Base-by-base conservation (phyloP, 1,139 yeast genomes). In the Yamadazyma blattariae region DNA sequence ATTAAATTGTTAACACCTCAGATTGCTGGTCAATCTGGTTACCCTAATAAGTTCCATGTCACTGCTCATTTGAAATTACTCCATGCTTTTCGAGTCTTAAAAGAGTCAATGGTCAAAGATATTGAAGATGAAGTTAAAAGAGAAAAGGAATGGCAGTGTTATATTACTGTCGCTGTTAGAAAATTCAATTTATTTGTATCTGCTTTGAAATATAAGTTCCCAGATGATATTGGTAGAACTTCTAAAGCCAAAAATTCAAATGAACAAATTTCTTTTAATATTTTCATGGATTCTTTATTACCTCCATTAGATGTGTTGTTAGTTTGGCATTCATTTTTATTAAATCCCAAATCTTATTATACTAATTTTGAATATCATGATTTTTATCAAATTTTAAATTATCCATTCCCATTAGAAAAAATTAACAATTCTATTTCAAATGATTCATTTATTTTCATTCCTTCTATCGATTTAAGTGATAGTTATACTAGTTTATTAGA, bases 321-420 rank as follows among this genome's bases (percentile, higher is more conserved):
- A 63, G 65, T 67, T 1, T 67, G 72, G 73, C 71, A 67, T 43
- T 44, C 52, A 25, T 52, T 51, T 31, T 27, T 46, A 15, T 36
- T 46, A 27, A 41, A 48, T 29, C 48, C 56, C 3, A 46, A 47
- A 23, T 41, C 58, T 0, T 58, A 47, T 35, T 55, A 60, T 38
- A 67, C 63, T 30, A 55, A 54, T 18, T 32, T 26, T n/a, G 36
- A 46, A n/a, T 50, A 66, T 17, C 51, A 55, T 36, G 46, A 53
- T 15, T 48, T 55, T 29, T 27, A 40, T 12, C 36, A 42, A 33
- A 50, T 64, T 37, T 51, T 55, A 32, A 38, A 41, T 12, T 0
- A 49, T 63, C 34, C 71, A 69, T 5, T 51, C 16, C 38, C 38
- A 14, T 22, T 30, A 11, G n/a, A 5, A 10, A 26, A 16, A 9